Evolutionary conservation across 1,284 basidiomycete species (phyloP), one percentile per base, ranked within the genome.

Genomic region (Boletellus deceptivus): DNA sequence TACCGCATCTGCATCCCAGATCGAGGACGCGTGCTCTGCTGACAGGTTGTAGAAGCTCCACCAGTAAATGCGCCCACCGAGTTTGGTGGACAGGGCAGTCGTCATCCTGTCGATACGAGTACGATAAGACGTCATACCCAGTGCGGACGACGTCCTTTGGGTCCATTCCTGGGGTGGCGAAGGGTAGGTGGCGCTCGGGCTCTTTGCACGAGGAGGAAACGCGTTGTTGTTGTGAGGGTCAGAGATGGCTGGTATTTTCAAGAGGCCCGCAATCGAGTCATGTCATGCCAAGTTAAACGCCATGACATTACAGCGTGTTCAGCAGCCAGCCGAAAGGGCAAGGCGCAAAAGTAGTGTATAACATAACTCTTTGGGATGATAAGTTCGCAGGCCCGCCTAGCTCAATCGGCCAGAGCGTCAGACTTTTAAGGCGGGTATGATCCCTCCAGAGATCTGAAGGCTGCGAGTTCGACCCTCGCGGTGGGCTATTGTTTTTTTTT

Each of bases 401-500:
- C 63, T 64, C 63, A 64, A 64, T 64, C 20, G 63, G 63, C 27
- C 60, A 64, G 63, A 64, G 63, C 83, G 80, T 85, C 84, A 84
- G 83, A 84, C 84, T 85, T 65, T 65, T 65, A 65, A 49, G 65
- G 64, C 62, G 67, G 67, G 65, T 3, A 3, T 43, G 80, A 86
- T 81, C 82, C 86, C 84, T 82, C 80, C 81, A 5, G 33, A 77
- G 58, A 84, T 86, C 83, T 86, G 86, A 89, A 88, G 86, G 86
- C 84, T 89, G 86, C 84, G 84, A 87, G 86, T 89, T 89, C 86
- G 86, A 89, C 85, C 85, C 86, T 88, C 86, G 84, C 86, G 85
- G 85, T 89, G 86, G 86, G 84, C 86, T 88, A 84, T 14, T 25
- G 46, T 41, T 50, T 52, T 41, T 35, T n/a, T 20, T 20, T 20